Conservation (phyloP, 169 alveolate species). For the Eimeria acervulina region DNA sequence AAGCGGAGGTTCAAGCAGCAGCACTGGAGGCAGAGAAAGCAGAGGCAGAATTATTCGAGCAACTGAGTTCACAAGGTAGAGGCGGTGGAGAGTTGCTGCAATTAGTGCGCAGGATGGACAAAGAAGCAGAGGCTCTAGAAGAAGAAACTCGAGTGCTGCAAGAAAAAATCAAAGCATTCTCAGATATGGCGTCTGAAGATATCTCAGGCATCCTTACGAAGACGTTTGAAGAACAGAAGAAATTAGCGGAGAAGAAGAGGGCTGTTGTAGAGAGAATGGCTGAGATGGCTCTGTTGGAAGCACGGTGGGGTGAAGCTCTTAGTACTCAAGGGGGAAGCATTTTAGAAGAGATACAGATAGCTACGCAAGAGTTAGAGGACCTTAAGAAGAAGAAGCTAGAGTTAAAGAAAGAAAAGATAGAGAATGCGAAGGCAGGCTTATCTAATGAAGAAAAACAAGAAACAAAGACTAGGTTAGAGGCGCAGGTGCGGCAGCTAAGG, state of each 20-base stretch:
- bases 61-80: neutral
- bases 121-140: neutral
- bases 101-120: neutral
- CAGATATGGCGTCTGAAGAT: neutral
- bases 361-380: neutral
- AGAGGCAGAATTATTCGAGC: neutral
- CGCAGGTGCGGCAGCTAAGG: neutral
- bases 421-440: neutral
- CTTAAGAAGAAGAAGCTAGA: neutral
- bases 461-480: neutral
- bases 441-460: neutral
- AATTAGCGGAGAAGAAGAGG: neutral
- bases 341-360: neutral
- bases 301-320: neutral
- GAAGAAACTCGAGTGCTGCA: neutral
- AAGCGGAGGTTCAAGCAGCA: slow-evolving; percentile 20
- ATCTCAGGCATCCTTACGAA: neutral
- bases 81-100: neutral
- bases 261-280: neutral
- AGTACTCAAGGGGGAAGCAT: neutral
- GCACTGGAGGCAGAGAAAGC: neutral
- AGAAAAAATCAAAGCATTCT: neutral
- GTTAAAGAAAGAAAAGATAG: neutral
- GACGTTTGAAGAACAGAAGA: neutral
- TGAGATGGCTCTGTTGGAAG: neutral